Base-by-base conservation (phyloP, 1,284 basidiomycete species). In the Agaricales sp. region DNA sequence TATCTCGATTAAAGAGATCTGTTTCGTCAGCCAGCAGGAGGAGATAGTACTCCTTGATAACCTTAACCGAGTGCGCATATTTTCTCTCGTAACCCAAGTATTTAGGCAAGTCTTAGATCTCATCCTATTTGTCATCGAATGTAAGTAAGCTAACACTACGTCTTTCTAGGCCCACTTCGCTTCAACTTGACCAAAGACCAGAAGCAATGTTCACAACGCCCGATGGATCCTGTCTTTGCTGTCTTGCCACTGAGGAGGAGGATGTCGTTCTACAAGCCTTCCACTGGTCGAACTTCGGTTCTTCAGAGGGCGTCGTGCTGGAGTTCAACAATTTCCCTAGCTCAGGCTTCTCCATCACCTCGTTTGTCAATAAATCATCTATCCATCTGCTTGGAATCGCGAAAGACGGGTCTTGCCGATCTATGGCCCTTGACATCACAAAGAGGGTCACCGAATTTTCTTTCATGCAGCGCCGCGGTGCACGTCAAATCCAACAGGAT, bases 241-340 rank as follows among this genome's bases (percentile, higher is more conserved):
- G n/a, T 4, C 50, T 78, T 19, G 58, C 64, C 2, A 57, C 66
- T 3, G 59, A 59, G 18, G 46, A 50, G 4, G 51, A 59, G 19
- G 59, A 56, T 16, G 48, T 52, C 3, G 51, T 49, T 0, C 51
- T 74, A 8, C 59, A 59, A 2, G 69, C 71, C 3, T 76, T 73
- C 54, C 78, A 81, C 51, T 77, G 74, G 74, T 63, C 61, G 1
- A 77, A 73, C 0, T 79, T 81, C 54, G 78, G 78, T 1, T 71
- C 72, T 1, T n/a, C n/a, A n/a, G 57, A 62, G 11, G 77, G 77
- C 11, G 66, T 73, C 16, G 39, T 54, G 16, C 56, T 75, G 2
- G 54, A 60, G 19, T 53, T 71, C 16, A 53, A 59, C 1, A 56
- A 61, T 35, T 58, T 64, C 47, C 54, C 54, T 2, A 55, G 55